Evolutionary conservation across 192 early-diverging fungal genomes (phyloP), one percentile per base, ranked within the genome.

Genomic region (Backusella parvicylindrica): DNA sequence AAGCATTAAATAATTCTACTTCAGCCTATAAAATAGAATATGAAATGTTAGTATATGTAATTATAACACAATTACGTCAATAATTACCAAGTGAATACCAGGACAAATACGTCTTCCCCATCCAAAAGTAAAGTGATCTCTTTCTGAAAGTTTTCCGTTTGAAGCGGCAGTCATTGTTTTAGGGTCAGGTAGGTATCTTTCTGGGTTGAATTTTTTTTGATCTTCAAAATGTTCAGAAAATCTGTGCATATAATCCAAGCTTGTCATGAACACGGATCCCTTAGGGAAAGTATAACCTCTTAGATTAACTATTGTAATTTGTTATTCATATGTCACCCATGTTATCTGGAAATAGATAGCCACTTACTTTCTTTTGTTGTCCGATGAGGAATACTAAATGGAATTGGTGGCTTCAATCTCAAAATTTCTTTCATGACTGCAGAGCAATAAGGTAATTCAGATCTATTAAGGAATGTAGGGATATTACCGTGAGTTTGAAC

Each of bases 231-330:
- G 33, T 15, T n/a, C 53, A n/a, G 75, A 43, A 70, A 76, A 64
- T 33, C 18, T 56, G 64, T 89, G 85, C 74, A 89, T 79, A 1
- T 84, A 76, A 76, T 80, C 83, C 50, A 85, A 41, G 43, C 85
- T 84, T 37, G 84, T 80, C 64, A 84, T 75, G 13, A 88, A 71
- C 74, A 75, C 70, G 1, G 84, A 50, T 1, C 79, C 85, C 72
- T 86, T 85, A 30, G 87, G 85, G 31, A 89, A 77, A 28, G 80
- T 77, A 76, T 85, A 85, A 0, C 81, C 81, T 5, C 81, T 81
- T 33, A 41, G 21, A 16, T 37, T 26, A 35, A 71, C 70, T 71
- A 36, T 15, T n/a, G 43, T 5, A 23, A 68, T 23, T 6, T 18
- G 4, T n/a, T 1, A 32, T 28, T 12, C 16, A 11, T 41, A 32